Conservation (phyloP, 345 rosid species). For the Eucalyptus dawsonii region DNA sequence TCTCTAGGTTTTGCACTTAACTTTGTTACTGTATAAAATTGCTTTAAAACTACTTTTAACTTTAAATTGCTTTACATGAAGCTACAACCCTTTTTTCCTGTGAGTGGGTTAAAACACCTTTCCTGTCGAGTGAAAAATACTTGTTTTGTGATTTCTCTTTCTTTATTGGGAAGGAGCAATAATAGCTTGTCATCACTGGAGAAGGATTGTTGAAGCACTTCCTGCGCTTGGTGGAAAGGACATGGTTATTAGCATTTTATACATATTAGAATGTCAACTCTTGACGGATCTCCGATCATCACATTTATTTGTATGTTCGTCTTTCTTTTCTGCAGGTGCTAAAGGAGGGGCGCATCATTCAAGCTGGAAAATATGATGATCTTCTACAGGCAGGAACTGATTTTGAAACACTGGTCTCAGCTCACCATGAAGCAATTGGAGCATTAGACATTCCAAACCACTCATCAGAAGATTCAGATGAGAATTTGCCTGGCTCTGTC, state of each 20-base stretch:
- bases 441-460: conserved; percentile 88
- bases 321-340: conserved; percentile 50
- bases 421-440: conserved; percentile 97
- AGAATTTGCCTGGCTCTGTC: conserved; percentile 24
- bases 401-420: conserved; percentile 83
- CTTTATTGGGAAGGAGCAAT: background rate
- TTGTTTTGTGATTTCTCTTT: background rate
- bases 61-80: background rate
- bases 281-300: background rate
- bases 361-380: conserved; percentile 95
- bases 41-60: background rate
- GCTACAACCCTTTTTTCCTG: background rate
- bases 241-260: background rate
- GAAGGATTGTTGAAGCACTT: background rate
- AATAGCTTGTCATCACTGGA: background rate
- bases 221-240: background rate
- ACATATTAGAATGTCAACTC: background rate
- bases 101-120: background rate
- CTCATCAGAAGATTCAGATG: conserved; percentile 91
- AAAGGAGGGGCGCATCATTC: conserved; percentile 86
- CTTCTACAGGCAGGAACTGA: conserved; percentile 98
- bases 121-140: background rate
- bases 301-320: background rate
- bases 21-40: background rate
- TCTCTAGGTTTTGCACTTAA: background rate